Evolutionary conservation across 139 green algal species (phyloP).

Genomic region (Chlorella vulgaris): DNA sequence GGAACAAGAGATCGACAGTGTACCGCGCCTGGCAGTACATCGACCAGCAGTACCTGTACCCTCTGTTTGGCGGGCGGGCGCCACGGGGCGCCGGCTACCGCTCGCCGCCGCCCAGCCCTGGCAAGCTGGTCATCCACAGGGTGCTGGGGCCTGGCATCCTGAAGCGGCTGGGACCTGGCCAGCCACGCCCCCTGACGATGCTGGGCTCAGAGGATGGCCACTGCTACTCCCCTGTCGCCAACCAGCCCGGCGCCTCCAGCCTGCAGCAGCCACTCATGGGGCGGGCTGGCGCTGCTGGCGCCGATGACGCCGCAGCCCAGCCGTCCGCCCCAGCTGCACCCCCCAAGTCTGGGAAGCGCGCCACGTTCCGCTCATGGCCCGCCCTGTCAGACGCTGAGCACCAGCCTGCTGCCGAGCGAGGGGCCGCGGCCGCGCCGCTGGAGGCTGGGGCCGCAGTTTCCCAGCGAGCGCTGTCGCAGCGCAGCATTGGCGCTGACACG

Average conservation of each 20-base stretch:
- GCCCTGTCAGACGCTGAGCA: neutral
- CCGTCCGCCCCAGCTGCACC: neutral
- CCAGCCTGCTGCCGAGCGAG: neutral
- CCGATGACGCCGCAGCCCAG: neutral
- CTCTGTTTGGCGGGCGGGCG: slow-evolving; percentile 4
- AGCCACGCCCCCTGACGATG: neutral
- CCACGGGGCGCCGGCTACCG: neutral
- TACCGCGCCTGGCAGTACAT: slow-evolving; percentile 18
- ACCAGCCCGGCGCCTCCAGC: neutral
- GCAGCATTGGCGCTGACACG: neutral
- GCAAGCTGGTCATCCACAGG: neutral
- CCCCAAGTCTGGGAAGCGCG: neutral
- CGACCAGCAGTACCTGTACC: neutral
- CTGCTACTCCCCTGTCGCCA: neutral
- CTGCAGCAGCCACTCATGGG: neutral
- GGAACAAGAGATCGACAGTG: neutral
- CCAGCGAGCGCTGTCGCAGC: neutral
- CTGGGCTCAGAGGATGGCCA: neutral
- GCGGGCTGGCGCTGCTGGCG: neutral
- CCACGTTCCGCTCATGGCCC: slow-evolving; percentile 11
- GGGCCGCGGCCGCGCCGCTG: neutral
- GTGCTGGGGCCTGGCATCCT: slow-evolving; percentile 10
- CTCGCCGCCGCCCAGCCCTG: slow-evolving; percentile 7
- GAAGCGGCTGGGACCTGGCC: neutral
- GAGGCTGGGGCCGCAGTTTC: neutral